Base-by-base conservation (phyloP, 345 rosid genomes). In the Mallotus nudiflorus region DNA sequence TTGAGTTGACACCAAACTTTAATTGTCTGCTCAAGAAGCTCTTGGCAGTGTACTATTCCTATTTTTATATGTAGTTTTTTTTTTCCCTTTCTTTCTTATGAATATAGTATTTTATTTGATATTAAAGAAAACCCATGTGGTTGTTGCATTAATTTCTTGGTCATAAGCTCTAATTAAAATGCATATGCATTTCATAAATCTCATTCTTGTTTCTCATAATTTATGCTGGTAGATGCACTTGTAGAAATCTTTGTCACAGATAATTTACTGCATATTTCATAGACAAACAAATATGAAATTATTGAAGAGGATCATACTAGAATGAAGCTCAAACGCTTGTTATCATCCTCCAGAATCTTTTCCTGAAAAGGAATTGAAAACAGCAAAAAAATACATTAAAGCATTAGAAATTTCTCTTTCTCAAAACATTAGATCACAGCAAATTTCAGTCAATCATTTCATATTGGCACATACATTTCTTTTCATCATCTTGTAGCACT, bases 401-500 rank as follows among this genome's bases (percentile, higher is more conserved):
- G 22, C 9, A 29, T 18, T 24, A 28, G 56, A 20, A 65, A 65
- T 1, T 11, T 52, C 1, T 46, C 7, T 49, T 48, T 48, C 51
- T 44, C 25, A 27, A 24, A 27, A 27, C 10, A 10, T 7, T 6
- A 2, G 4, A 25, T 6, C n/a, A n/a, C n/a, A 13, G 12, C 28
- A 28, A 55, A 22, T 4, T 48, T 48, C 4, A 39, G 24, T 52
- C 24, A 19, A 13, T 55, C 14, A 10, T 55, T 9, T 12, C 14
- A 55, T 55, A n/a, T n/a, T n/a, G n/a, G n/a, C 8, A 52, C 77
- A 19, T 73, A 73, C 77, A 37, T 69, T 69, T 65, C 53, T 70
- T 70, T 75, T 33, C 65, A 22, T 56, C 69, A 55, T 69, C 53
- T 51, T 42, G 61, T 45, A 49, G 48, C 39, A 75, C 45, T 75